A percentile compares a stretch with the other conserved stretches of the same genome.
Evolutionary conservation across 2,329 filamentous ascomycete species (phyloP).

Genomic region (Cladophialophora bantiana): DNA sequence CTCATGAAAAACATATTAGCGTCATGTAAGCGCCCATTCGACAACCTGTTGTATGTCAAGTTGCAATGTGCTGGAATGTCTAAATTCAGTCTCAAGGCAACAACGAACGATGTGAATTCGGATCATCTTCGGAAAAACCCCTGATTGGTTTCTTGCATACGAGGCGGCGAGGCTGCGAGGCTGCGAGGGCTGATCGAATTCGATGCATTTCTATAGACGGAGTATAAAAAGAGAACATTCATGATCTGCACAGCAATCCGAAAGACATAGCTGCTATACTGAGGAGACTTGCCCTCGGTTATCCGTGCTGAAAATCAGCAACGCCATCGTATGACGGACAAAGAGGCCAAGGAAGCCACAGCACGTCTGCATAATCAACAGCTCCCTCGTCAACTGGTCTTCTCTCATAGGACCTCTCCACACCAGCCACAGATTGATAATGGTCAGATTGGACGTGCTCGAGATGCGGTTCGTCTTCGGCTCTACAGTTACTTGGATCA

Average conservation of each 20-base stretch:
- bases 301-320: slow-evolving; percentile 89
- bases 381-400: slow-evolving; percentile 78
- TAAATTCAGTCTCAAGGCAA: not conserved
- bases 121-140: not conserved
- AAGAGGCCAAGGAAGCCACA: slow-evolving; percentile 85
- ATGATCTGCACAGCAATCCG: not conserved
- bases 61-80: not conserved
- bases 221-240: not conserved
- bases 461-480: slow-evolving; percentile 64
- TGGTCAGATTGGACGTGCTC: slow-evolving; percentile 87
- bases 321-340: slow-evolving; percentile 81
- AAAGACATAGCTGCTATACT: slow-evolving; percentile 13
- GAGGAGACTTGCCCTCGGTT: slow-evolving; percentile 59
- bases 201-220: not conserved
- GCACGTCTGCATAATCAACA: slow-evolving; percentile 77
- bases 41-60: not conserved
- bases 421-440: slow-evolving; percentile 95
- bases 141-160: not conserved
- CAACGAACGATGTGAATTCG: not conserved
- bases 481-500: slow-evolving; percentile 73
- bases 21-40: not conserved
- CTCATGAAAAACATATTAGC: not conserved
- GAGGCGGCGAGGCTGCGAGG: not conserved
- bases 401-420: slow-evolving; percentile 93
- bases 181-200: not conserved